phyloP scores from a whole-genome alignment of 768 basidiomycete genomes.

The Xerocomellus amylosporus region DNA sequence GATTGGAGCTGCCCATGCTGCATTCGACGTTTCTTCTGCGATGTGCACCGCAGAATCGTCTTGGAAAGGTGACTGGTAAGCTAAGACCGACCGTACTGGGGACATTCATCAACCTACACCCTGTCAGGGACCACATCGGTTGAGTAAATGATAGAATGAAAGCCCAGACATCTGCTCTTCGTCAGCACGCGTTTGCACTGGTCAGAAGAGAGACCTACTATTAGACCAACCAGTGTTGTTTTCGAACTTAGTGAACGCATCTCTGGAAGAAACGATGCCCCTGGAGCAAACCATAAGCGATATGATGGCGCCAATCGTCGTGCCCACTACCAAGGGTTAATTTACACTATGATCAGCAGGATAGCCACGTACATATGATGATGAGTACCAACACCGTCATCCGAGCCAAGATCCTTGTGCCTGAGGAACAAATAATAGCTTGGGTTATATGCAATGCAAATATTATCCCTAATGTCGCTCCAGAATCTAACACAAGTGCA shows the following conservation, averaged over 20 bases:
- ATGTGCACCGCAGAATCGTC: conserved; percentile 50
- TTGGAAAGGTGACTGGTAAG: conserved; percentile 10
- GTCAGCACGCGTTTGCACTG: not conserved
- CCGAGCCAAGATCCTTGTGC: conserved; percentile 22
- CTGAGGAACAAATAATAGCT: conserved; percentile 22
- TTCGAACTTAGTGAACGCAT: conserved; percentile 25
- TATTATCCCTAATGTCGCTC: conserved; percentile 23
- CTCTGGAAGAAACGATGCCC: conserved; percentile 13
- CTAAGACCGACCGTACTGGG: not conserved
- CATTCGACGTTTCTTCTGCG: conserved; percentile 43
- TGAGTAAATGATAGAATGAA: conserved; percentile 27
- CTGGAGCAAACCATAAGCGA: conserved; percentile 20
- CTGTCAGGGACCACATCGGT: conserved; percentile 27
- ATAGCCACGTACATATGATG: conserved; percentile 13
- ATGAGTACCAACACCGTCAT: conserved; percentile 18
- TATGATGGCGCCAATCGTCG: conserved; percentile 16
- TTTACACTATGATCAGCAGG: not conserved
- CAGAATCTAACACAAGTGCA: conserved; percentile 16
- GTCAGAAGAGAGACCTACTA: conserved; percentile 3
- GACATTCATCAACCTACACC: conserved; percentile 13
- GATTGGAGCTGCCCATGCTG: conserved; percentile 43
- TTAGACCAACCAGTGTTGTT: conserved; percentile 26
- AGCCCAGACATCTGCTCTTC: conserved; percentile 19
- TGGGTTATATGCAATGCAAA: conserved; percentile 16
- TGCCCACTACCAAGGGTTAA: conserved; percentile 12